Conservation (phyloP, 345 rosid genomes). For the Clausena lansium region DNA sequence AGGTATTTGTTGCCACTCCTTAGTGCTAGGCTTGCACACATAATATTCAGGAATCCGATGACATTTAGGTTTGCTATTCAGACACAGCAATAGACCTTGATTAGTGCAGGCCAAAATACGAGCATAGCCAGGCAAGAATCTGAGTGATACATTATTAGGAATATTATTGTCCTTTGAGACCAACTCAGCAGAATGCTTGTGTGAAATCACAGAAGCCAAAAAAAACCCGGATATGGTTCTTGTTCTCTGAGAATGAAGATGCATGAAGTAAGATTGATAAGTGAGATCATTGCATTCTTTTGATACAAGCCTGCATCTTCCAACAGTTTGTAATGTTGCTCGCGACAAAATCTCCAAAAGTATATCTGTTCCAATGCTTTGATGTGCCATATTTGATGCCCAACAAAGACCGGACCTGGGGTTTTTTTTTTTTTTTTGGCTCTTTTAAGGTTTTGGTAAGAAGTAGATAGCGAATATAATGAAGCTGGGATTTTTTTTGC, state of each 20-base stretch:
- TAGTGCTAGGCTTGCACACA: constrained; percentile 32
- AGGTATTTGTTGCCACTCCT: constrained; percentile 17
- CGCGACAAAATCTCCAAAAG: constrained; percentile 13
- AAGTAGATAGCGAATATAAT: not conserved
- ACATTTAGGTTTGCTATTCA: too few relatives aligned
- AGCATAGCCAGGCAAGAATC: not conserved
- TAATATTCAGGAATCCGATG: constrained; percentile 1
- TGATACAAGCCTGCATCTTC: not conserved
- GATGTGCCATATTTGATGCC: not conserved
- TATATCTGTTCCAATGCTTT: not conserved
- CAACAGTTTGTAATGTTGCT: not conserved
- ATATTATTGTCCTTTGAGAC: not conserved
- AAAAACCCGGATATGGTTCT: constrained; percentile 14
- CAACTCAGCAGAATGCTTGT: not conserved
- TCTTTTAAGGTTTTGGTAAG: too few relatives aligned
- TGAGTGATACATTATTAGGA: not conserved
- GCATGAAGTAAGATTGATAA: constrained; percentile 12
- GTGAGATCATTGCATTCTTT: constrained; percentile 14
- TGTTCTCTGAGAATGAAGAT: constrained; percentile 12
- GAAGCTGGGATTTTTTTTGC: not conserved
- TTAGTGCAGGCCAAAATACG: not conserved
- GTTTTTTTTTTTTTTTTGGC: too few relatives aligned
- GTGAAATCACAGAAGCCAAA: not conserved
- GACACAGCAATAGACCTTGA: constrained; percentile 13
- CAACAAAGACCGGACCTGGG: too few relatives aligned